Conservation (phyloP, 2,329 filamentous ascomycete genomes). For the Botrytis tulipae region DNA sequence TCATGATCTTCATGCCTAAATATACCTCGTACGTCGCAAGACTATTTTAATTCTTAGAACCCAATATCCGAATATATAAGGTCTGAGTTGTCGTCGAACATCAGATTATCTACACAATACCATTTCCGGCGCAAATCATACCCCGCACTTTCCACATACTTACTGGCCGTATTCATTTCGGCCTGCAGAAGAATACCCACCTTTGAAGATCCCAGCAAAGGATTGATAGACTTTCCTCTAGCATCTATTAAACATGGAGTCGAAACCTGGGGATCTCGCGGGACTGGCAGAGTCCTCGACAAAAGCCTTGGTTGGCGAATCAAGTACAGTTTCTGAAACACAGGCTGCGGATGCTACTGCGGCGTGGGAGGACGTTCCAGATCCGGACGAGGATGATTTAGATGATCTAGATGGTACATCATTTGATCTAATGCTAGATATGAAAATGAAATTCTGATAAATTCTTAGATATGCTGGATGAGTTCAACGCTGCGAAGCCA, state of each 20-base stretch:
- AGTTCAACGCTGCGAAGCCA: conserved; percentile 71
- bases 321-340: conserved; percentile 20
- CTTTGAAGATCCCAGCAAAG: conserved; percentile 18
- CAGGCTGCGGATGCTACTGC: conserved; percentile 19
- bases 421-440: background rate
- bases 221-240: conserved; percentile 1
- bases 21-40: background rate
- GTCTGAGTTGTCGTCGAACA: background rate
- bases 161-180: conserved; percentile 6
- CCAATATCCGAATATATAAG: background rate
- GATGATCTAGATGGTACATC: conserved; percentile 82
- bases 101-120: background rate
- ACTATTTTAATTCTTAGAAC: background rate
- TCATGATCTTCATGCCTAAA: background rate
- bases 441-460: background rate
- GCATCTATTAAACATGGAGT: conserved; percentile 27
- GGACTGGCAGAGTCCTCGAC: conserved; percentile 23
- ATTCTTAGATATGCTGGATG: conserved; percentile 77
- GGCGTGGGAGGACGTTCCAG: conserved; percentile 60
- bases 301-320: conserved; percentile 26
- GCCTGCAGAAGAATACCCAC: conserved; percentile 16
- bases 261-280: conserved; percentile 30
- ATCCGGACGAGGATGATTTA: conserved; percentile 88
- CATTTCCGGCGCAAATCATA: conserved; percentile 12
- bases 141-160: conserved; percentile 21